A percentile compares a stretch with the other conserved stretches of the same genome.
Conservation (phyloP, 75 land plant genomes). For the Adiantum capillusveneris region DNA sequence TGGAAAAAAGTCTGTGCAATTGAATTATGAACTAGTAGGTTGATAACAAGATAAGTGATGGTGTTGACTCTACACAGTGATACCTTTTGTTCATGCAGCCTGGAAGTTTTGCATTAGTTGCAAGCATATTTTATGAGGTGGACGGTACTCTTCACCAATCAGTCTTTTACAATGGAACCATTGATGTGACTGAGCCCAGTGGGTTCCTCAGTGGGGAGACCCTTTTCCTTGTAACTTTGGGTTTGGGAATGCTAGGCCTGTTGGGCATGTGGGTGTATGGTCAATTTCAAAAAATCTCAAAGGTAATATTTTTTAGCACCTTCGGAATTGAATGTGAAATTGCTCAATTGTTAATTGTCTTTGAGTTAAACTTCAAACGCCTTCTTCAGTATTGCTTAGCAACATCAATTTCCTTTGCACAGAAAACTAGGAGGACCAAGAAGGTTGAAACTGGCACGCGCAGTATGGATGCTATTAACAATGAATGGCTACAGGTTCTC, state of each 20-base stretch:
- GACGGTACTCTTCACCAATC: constrained; percentile 55
- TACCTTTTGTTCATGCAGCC: constrained; percentile 39
- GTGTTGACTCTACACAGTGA: too few relatives aligned
- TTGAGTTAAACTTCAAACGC: too few relatives aligned
- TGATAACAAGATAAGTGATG: too few relatives aligned
- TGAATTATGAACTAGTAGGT: too few relatives aligned
- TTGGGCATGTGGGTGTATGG: constrained; percentile 71
- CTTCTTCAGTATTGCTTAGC: too few relatives aligned
- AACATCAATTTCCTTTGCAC: too few relatives aligned
- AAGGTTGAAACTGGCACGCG: constrained; percentile 36
- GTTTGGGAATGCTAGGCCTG: constrained; percentile 59
- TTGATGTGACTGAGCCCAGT: constrained; percentile 82
- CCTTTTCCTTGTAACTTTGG: constrained; percentile 67
- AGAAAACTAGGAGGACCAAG: constrained; percentile 27
- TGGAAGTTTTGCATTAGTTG: constrained; percentile 80
- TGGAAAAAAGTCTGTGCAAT: too few relatives aligned
- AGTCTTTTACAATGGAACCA: constrained; percentile 92
- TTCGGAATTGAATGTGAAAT: background rate
- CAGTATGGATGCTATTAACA: constrained; percentile 15
- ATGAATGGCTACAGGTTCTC: constrained; percentile 34
- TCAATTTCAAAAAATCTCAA: constrained; percentile 63
- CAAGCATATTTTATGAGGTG: constrained; percentile 69
- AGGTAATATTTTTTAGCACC: constrained; percentile 35
- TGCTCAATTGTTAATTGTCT: background rate
- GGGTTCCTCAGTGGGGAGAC: constrained; percentile 73